phyloP scores from a whole-genome alignment of 768 basidiomycete genomes.

The Rhizopogon vesiculosus region DNA sequence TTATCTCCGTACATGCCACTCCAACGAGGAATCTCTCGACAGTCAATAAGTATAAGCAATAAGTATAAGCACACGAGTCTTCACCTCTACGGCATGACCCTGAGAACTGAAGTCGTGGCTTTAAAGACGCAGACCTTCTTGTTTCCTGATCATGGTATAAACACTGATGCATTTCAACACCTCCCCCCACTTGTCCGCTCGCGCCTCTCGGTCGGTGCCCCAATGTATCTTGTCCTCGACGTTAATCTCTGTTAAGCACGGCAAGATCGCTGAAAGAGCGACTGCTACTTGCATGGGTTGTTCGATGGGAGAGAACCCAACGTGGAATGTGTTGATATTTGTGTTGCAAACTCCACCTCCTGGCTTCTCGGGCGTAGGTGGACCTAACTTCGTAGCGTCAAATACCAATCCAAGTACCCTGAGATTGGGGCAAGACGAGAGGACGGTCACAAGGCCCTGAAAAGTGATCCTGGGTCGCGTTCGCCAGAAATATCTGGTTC shows the following conservation, averaged over 20 bases:
- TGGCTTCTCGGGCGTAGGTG: not conserved
- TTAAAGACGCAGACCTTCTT: too few relatives aligned
- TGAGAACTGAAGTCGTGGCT: too few relatives aligned
- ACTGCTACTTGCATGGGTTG: not conserved
- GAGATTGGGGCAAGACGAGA: not conserved
- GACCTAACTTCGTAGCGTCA: not conserved
- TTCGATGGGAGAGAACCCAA: not conserved
- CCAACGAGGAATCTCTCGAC: too few relatives aligned
- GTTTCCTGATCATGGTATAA: too few relatives aligned
- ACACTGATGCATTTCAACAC: not conserved
- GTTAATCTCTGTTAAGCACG: not conserved
- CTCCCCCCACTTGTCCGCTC: not conserved
- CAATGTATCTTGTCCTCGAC: not conserved
- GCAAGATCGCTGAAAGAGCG: not conserved
- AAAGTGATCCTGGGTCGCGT: not conserved
- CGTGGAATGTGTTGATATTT: not conserved
- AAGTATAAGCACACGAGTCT: too few relatives aligned
- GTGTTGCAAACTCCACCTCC: not conserved
- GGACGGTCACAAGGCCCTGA: not conserved
- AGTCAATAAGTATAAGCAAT: too few relatives aligned
- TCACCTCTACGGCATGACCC: too few relatives aligned
- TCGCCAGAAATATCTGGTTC: not conserved
- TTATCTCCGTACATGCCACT: too few relatives aligned
- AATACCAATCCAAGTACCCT: not conserved
- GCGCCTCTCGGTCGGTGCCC: not conserved